Evolutionary conservation across 2,329 filamentous ascomycete genomes (phyloP).

Genomic region (Ciborinia camelliae): DNA sequence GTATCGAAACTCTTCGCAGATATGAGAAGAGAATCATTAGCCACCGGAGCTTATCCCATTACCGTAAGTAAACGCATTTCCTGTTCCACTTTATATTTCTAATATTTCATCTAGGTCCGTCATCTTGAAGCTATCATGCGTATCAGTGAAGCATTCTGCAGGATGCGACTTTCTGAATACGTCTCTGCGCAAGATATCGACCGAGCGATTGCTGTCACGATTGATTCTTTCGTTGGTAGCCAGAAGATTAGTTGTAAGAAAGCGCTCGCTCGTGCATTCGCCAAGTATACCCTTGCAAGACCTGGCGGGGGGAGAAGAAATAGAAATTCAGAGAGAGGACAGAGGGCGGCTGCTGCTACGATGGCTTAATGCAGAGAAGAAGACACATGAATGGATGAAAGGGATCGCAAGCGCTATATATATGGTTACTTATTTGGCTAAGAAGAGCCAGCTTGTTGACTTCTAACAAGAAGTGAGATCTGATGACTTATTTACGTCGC

Average conservation of each 20-base stretch:
- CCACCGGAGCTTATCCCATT: slow-evolving; percentile 95
- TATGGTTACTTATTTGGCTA: not conserved
- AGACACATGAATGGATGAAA: not conserved
- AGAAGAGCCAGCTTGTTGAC: not conserved
- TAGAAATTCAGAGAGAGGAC: slow-evolving; percentile 28
- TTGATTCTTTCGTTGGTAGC: slow-evolving; percentile 92
- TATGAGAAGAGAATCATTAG: slow-evolving; percentile 88
- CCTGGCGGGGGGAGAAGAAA: slow-evolving; percentile 34
- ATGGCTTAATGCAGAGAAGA: slow-evolving; percentile 17
- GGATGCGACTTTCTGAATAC: slow-evolving; percentile 97
- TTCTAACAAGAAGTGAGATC: not conserved
- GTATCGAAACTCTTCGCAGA: slow-evolving; percentile 90
- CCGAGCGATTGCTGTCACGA: slow-evolving; percentile 92
- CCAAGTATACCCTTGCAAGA: slow-evolving; percentile 73
- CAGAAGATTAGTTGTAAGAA: slow-evolving; percentile 99
- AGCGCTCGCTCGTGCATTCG: slow-evolving; percentile 87
- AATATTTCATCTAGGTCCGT: slow-evolving; percentile 62
- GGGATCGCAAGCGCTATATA: not conserved
- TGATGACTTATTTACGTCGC: not conserved
- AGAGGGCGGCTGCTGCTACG: slow-evolving; percentile 29
- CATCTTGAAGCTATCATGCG: slow-evolving; percentile 98
- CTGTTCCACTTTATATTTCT: not conserved
- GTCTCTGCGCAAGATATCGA: slow-evolving; percentile 89
- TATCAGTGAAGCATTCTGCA: slow-evolving; percentile 89
- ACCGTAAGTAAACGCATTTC: slow-evolving; percentile 62